Percentiles rank a stretch among this genome's conserved stretches.
phyloP scores from a whole-genome alignment of 345 rosid species.

The Draba incana region DNA sequence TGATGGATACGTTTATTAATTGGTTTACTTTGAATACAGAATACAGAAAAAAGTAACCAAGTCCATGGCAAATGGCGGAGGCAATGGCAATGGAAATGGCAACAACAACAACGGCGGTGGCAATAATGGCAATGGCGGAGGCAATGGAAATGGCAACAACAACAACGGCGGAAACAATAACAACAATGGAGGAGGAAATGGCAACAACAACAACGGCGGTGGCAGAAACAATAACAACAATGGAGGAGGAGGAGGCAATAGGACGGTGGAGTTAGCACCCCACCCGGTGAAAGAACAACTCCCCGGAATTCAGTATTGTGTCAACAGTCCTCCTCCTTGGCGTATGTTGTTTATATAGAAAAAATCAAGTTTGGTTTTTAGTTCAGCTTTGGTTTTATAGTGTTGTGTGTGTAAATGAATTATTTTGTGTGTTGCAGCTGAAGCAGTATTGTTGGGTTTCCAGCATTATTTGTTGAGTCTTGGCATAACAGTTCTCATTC shows the following conservation, averaged over 20 bases:
- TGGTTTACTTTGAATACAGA: neutral
- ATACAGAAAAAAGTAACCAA: neutral
- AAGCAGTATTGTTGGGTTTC: slow-evolving; percentile 61
- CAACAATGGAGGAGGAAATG: slow-evolving; percentile 20
- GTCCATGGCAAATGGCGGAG: slow-evolving; percentile 33
- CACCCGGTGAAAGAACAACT: slow-evolving; percentile 68
- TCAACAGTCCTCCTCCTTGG: slow-evolving; percentile 85
- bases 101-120: neutral
- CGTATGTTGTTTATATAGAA: slow-evolving; percentile 38
- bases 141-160: neutral
- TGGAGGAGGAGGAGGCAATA: slow-evolving; percentile 40
- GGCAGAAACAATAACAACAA: slow-evolving; percentile 25
- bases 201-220: slow-evolving; percentile 10
- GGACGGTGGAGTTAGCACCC: slow-evolving; percentile 51
- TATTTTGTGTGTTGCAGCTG: slow-evolving; percentile 52
- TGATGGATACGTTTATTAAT: neutral
- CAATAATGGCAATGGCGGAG: slow-evolving; percentile 32
- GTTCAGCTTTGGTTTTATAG: neutral
- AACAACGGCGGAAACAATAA: neutral
- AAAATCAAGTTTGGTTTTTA: too few relatives aligned
- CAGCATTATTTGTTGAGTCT: slow-evolving; percentile 67
- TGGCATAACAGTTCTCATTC: slow-evolving; percentile 66
- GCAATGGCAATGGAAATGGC: neutral
- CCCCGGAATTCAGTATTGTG: slow-evolving; percentile 65
- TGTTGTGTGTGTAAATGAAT: neutral